Evolutionary conservation across 257 asterid species (phyloP), one percentile per base, ranked within the genome.

Genomic region (Scutellaria baicalensis): DNA sequence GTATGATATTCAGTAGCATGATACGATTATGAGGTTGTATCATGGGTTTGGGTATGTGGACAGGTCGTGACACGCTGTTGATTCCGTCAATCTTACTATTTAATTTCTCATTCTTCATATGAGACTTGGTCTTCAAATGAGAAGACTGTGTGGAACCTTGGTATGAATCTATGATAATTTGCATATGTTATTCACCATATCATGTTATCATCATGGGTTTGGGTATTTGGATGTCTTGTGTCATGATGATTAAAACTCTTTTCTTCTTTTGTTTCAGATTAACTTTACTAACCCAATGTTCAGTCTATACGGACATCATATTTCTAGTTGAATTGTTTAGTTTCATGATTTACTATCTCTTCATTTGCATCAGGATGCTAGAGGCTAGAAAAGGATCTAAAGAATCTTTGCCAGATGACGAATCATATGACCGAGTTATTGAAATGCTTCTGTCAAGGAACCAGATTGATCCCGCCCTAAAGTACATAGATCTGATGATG

Each of bases 351-450:
- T 65, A 38, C 62, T 52, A 11, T 77, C 80, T 63, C 71, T 70
- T 59, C 66, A 75, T 74, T 81, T 78, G 59, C 76, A 27, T 62
- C 91, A 94, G 99, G 96, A 91, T 94, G 97, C 72, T 88, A 58
- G 81, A 78, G 80, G 73, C 77, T 0, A 97, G 95, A 70, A 86
- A 77, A 76, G 89, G 79, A 68, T 33, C 66, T 73, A 88, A 84
- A 79, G 93, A 94, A 74, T 82, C 92, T 74, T 78, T 85, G 81
- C 97, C 97, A 8, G 91, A 94, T 72, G 85, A 81, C 9, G 96
- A 88, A 83, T 85, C 97, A 52, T 91, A 77, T 81, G 94, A 91
- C 82, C 70, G 89, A 68, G 85, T 89, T 64, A 82, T 91, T 38
- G 81, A 85, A 78, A 83, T 91, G 90, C 83, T 86, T 66, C 84